These are phyloP conservation scores for Paramecium tetraurelia DNA, from an alignment of 73 alveolate genomes.

Conservation along the genomic window DNA sequence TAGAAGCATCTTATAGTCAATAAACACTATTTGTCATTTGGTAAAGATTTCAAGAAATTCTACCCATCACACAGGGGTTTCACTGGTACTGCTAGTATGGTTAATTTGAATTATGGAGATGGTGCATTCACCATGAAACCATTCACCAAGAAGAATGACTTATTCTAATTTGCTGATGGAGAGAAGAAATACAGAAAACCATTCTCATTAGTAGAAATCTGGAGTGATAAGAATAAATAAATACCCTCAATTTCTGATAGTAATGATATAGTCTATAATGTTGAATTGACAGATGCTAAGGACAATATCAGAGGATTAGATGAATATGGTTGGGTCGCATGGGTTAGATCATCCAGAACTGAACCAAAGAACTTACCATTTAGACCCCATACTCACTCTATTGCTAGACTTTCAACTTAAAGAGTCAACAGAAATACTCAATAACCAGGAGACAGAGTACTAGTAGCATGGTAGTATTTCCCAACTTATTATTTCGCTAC, in stretches of 20 bases:
- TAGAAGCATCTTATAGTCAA: background rate
- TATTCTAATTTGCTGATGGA: background rate
- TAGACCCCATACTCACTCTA: background rate
- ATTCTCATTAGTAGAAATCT: background rate
- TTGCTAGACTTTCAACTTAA: background rate
- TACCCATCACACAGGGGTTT: background rate
- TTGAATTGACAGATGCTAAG: background rate
- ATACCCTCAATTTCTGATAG: background rate
- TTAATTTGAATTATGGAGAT: conserved; percentile 19
- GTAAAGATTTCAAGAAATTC: conserved; percentile 8
- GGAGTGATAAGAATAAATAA: background rate
- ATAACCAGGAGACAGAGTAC: conserved; percentile 17
- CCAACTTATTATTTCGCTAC: background rate
- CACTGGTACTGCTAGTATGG: conserved; percentile 6
- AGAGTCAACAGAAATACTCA: background rate
- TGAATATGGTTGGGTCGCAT: conserved; percentile 35
- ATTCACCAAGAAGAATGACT: background rate
- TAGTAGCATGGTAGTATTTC: background rate
- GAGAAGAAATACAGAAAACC: background rate
- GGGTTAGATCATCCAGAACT: conserved; percentile 32
- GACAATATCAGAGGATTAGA: conserved; percentile 9
- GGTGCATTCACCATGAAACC: conserved; percentile 43
- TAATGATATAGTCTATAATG: background rate
- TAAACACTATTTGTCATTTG: conserved; percentile 35
- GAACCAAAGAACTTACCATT: background rate